A percentile compares a stretch with the other conserved stretches of the same genome.
Evolutionary conservation across 164 flowering plant species (phyloP).

Genomic region (Santalum album): DNA sequence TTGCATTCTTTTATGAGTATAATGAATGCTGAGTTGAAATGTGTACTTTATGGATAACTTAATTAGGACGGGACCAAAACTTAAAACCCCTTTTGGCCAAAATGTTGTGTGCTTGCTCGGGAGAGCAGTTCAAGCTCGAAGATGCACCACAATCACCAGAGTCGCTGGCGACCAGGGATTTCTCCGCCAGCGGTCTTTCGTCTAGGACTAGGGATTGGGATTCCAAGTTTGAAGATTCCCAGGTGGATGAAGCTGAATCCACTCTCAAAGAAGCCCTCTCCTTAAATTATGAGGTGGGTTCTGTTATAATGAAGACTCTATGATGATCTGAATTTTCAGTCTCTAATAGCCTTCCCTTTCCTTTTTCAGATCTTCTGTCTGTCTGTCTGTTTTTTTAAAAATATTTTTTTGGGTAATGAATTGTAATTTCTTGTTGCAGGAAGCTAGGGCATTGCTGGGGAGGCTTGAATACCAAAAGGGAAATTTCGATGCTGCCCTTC

Average conservation of each 20-base stretch:
- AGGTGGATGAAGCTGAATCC: constrained; percentile 94
- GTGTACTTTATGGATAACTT: no score
- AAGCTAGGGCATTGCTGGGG: constrained; percentile 92
- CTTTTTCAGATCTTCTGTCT: constrained; percentile 4
- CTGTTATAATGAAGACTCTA: not conserved
- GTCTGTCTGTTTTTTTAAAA: no score
- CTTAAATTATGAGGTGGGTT: constrained; percentile 81
- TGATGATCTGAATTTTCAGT: not conserved
- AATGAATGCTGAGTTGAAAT: not conserved
- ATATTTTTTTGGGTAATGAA: not conserved
- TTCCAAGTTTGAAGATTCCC: constrained; percentile 68
- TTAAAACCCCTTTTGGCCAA: constrained; percentile 11
- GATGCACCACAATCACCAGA: constrained; percentile 84
- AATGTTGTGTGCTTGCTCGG: constrained; percentile 98
- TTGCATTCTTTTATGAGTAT: not conserved
- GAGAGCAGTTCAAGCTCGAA: constrained; percentile 93
- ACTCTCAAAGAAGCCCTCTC: constrained; percentile 92
- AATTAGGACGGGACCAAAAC: not conserved
- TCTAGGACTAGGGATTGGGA: constrained; percentile 86
- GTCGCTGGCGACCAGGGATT: constrained; percentile 88
- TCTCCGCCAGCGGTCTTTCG: constrained; percentile 78
- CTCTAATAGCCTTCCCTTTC: not conserved
- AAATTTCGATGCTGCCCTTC: constrained; percentile 83
- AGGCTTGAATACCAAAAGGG: constrained; percentile 81
- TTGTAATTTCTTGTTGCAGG: constrained; percentile 34